Percentiles rank a stretch among this genome's conserved stretches.
phyloP scores from a whole-genome alignment of 495 filamentous ascomycete species.

The Astrocystis sublimbata region DNA sequence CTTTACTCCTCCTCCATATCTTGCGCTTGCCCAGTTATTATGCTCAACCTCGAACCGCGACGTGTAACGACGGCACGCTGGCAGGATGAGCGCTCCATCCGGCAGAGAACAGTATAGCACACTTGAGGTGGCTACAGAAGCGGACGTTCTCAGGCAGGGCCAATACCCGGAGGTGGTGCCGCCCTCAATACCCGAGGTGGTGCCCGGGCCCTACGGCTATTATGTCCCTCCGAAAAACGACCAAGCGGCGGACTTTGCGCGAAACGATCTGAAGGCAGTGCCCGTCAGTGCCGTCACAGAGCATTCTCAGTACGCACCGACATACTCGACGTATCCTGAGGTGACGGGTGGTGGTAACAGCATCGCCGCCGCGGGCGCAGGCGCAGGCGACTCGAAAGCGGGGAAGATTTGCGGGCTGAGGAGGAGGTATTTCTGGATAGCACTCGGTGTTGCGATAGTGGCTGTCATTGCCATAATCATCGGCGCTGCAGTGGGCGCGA shows the following conservation, averaged over 20 bases:
- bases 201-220: slow-evolving; percentile 4
- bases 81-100: slow-evolving; percentile 27
- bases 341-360: slow-evolving; percentile 3
- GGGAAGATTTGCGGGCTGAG: slow-evolving; percentile 28
- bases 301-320: not conserved
- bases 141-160: slow-evolving; percentile 16
- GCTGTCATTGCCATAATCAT: slow-evolving; percentile 24
- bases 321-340: slow-evolving; percentile 21
- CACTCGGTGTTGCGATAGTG: slow-evolving; percentile 20
- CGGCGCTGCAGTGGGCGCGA: slow-evolving; percentile 26
- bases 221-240: slow-evolving; percentile 4
- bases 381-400: not conserved
- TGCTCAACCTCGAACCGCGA: slow-evolving; percentile 4
- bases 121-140: slow-evolving; percentile 27
- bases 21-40: not conserved
- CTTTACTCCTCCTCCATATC: not conserved
- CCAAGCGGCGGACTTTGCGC: not conserved
- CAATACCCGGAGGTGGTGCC: slow-evolving; percentile 16
- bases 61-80: slow-evolving; percentile 6
- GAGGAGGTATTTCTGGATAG: slow-evolving; percentile 24
- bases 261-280: slow-evolving; percentile 4
- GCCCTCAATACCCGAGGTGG: not conserved
- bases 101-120: slow-evolving; percentile 30
- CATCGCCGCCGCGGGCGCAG: slow-evolving; percentile 1
- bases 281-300: not conserved